Evolutionary conservation across 768 basidiomycete genomes (phyloP).

Genomic region (Tylopilus sp.): DNA sequence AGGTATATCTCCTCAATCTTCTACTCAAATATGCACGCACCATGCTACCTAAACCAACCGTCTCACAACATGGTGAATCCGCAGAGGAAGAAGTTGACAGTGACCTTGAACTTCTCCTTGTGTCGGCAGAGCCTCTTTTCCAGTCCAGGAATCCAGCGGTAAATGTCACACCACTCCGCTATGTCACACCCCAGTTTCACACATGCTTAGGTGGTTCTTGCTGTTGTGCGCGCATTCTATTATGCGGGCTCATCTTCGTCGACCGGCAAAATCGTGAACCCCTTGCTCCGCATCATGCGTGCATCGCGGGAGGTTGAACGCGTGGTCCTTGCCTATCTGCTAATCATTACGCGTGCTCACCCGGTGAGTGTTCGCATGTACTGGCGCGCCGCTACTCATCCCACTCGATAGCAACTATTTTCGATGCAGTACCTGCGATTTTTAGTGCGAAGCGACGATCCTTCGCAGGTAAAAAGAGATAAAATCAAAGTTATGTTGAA

Average conservation of each 20-base stretch:
- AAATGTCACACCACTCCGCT: constrained; percentile 22
- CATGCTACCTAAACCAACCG: constrained; percentile 70
- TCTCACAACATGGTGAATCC: constrained; percentile 29
- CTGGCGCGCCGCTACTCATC: not conserved
- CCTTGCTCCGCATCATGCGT: constrained; percentile 71
- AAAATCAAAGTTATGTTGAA: constrained; percentile 76
- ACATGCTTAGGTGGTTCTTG: constrained; percentile 66
- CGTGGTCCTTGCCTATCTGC: constrained; percentile 68
- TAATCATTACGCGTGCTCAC: constrained; percentile 56
- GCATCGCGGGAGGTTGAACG: constrained; percentile 70
- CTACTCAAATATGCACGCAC: constrained; percentile 78
- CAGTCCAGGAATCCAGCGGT: constrained; percentile 89
- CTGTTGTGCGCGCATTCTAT: constrained; percentile 69
- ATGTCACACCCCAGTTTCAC: not conserved
- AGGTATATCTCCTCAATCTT: constrained; percentile 73
- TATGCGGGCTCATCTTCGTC: constrained; percentile 63
- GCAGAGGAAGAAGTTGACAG: constrained; percentile 65
- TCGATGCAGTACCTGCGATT: constrained; percentile 61
- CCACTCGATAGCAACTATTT: constrained; percentile 43
- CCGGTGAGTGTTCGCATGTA: constrained; percentile 49
- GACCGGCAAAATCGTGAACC: constrained; percentile 56
- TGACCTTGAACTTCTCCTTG: constrained; percentile 74
- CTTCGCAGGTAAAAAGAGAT: constrained; percentile 59
- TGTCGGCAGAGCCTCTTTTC: constrained; percentile 71
- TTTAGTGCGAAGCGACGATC: constrained; percentile 66